These are phyloP conservation scores for Davidsoniella neocaledoniae DNA, from an alignment of 2,329 filamentous ascomycete species.

Conservation along the genomic window DNA sequence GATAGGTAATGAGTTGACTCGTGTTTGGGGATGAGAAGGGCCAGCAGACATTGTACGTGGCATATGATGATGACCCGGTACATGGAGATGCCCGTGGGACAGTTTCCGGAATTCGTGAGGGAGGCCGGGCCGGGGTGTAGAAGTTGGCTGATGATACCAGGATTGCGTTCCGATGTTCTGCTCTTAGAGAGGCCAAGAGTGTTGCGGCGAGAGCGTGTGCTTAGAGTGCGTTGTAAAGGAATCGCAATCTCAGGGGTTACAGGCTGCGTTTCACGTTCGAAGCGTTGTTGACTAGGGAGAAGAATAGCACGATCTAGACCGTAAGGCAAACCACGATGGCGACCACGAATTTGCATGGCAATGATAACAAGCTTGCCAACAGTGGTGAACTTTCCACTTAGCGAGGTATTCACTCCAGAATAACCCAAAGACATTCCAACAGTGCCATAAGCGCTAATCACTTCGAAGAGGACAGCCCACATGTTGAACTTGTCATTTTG, in stretches of 20 bases:
- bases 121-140: constrained; percentile 31
- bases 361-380: constrained; percentile 55
- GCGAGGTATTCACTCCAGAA: constrained; percentile 55
- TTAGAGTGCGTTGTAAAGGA: constrained; percentile 22
- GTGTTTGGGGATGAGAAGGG: constrained; percentile 1
- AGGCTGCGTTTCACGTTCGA: constrained; percentile 32
- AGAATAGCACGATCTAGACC: constrained; percentile 46
- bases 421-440: constrained; percentile 85
- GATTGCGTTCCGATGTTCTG: constrained; percentile 20
- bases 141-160: constrained; percentile 28
- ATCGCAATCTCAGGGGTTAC: constrained; percentile 23
- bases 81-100: constrained; percentile 6
- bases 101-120: constrained; percentile 17
- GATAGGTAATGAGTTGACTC: constrained; percentile 6
- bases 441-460: constrained; percentile 83
- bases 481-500: constrained; percentile 46
- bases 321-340: constrained; percentile 52
- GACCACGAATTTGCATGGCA: constrained; percentile 52
- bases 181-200: constrained; percentile 8
- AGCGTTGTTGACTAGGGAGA: constrained; percentile 38
- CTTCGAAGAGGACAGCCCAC: constrained; percentile 63
- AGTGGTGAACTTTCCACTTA: constrained; percentile 64
- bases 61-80: constrained; percentile 2
- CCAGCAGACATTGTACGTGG: constrained; percentile 5
- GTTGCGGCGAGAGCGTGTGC: constrained; percentile 18